Evolutionary conservation across 2,329 filamentous ascomycete species (phyloP), one percentile per base, ranked within the genome.

Genomic region (Sporothrix phasma): DNA sequence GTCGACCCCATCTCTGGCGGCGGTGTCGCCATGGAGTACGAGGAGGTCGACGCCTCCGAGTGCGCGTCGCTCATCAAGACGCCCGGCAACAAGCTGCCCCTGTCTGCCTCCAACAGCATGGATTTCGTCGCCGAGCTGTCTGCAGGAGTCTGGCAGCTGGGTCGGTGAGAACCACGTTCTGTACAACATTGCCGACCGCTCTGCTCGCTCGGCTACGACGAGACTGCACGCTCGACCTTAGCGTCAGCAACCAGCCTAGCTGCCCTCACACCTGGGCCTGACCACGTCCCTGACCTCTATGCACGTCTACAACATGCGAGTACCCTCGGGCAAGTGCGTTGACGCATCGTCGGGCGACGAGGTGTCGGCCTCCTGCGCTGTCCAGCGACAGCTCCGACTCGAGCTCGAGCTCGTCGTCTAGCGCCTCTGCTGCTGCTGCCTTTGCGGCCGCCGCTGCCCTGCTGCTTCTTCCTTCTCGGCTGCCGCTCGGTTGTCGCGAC

Each of bases 31-130:
- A 83, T 84, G 76, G 72, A 78, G 47, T 84, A 78, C 70, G 76
- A 82, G 70, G 72, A 76, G 39, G 78, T 81, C 62, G 72, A 77
- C 64, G 74, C 79, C 65, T 74, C 74, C 59, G 75, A 80, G 63
- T 86, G 84, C 73, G 71, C 73, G 49, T 70, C 76, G 69, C 75
- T 86, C 63, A 75, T 87, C 66, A 73, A 77, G 66, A 78, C 79
- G 62, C 70, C 78, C 61, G 76, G 74, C 59, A 72, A 74, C 73
- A 81, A 80, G 74, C 74, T 86, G 43, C 79, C 82, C 6, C 77
- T 86, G 56, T 77, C 76, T 61, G 82, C 81, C 2, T 71, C 80
- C 69, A 84, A 84, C 77, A 80, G 79, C 74, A 84, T 85, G 76
- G 79, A 81, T 73, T 83, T 76, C 67, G 70, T 83, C 7, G 71